These are phyloP conservation scores for Boletus holoroseus DNA, from an alignment of 1,284 basidiomycete species.

Conservation along the genomic window DNA sequence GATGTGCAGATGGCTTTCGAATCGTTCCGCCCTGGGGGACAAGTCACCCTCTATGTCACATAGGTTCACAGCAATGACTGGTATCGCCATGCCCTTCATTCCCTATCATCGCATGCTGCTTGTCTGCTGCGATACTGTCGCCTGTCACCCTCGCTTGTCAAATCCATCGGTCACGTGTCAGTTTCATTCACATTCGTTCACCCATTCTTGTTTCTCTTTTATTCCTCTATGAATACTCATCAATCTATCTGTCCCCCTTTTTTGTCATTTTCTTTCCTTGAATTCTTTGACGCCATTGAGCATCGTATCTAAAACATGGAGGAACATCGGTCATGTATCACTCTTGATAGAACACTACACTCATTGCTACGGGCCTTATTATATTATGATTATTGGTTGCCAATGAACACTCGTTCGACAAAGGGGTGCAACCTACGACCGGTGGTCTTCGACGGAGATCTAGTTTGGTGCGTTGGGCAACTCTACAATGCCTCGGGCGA, in stretches of 20 bases:
- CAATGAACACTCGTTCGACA: not conserved
- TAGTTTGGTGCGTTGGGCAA: not conserved
- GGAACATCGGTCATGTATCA: conserved; percentile 38
- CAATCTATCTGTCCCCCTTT: conserved; percentile 9
- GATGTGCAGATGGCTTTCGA: conserved; percentile 90
- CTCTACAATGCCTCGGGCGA: conserved; percentile 70
- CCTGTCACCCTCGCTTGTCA: conserved; percentile 16
- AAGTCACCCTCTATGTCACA: conserved; percentile 71
- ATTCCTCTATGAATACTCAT: conserved; percentile 15
- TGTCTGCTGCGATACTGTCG: conserved; percentile 13
- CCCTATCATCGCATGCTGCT: conserved; percentile 4
- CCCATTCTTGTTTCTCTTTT: conserved; percentile 4
- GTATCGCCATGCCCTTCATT: conserved; percentile 3
- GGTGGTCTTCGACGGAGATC: not conserved
- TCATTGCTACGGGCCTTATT: conserved; percentile 33
- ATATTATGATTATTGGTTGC: conserved; percentile 29
- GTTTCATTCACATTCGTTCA: conserved; percentile 24
- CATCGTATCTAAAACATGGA: conserved; percentile 32
- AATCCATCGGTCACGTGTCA: conserved; percentile 13
- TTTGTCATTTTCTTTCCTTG: conserved; percentile 14
- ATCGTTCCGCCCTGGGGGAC: conserved; percentile 63
- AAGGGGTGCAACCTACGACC: not conserved
- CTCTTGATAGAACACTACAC: conserved; percentile 34
- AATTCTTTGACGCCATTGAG: conserved; percentile 18
- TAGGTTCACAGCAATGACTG: conserved; percentile 29